Evolutionary conservation across 2,329 filamentous ascomycete species (phyloP).

Genomic region (Hypoxylon sp.): DNA sequence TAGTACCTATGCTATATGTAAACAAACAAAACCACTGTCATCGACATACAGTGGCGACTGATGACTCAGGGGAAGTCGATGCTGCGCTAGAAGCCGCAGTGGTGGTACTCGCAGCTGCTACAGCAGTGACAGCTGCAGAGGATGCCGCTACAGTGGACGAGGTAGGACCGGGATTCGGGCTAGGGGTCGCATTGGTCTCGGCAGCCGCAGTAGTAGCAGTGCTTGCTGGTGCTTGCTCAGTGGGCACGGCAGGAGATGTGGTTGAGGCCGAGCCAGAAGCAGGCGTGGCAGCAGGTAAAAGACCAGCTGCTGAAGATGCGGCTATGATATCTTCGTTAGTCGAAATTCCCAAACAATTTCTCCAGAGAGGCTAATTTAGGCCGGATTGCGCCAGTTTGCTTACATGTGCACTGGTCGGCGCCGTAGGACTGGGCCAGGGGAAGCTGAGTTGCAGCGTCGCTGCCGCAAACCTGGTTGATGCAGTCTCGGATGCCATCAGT

Average conservation of each 20-base stretch:
- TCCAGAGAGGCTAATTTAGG: neutral
- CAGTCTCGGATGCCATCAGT: constrained; percentile 56
- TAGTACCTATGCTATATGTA: constrained; percentile 7
- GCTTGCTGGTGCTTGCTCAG: constrained; percentile 28
- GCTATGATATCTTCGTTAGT: constrained; percentile 30
- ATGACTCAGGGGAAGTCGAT: constrained; percentile 15
- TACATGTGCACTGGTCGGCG: constrained; percentile 49
- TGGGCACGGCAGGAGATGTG: constrained; percentile 17
- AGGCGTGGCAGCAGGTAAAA: constrained; percentile 20
- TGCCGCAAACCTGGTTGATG: constrained; percentile 49
- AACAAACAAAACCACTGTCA: neutral
- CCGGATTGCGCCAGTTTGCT: constrained; percentile 27
- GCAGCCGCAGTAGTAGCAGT: constrained; percentile 23
- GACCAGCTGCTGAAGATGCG: constrained; percentile 30
- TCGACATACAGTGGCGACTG: constrained; percentile 25
- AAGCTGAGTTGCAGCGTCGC: constrained; percentile 48
- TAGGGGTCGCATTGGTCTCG: constrained; percentile 12
- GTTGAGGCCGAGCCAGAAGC: constrained; percentile 20
- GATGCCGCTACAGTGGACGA: constrained; percentile 9
- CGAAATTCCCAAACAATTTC: neutral
- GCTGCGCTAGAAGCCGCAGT: constrained; percentile 19
- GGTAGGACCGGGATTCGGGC: constrained; percentile 11
- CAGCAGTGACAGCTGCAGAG: constrained; percentile 10
- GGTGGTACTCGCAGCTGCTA: constrained; percentile 10
- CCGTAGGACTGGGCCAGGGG: constrained; percentile 46